These are phyloP conservation scores for Claviceps capensis DNA, from an alignment of 2,329 filamentous ascomycete genomes.

Conservation along the genomic window DNA sequence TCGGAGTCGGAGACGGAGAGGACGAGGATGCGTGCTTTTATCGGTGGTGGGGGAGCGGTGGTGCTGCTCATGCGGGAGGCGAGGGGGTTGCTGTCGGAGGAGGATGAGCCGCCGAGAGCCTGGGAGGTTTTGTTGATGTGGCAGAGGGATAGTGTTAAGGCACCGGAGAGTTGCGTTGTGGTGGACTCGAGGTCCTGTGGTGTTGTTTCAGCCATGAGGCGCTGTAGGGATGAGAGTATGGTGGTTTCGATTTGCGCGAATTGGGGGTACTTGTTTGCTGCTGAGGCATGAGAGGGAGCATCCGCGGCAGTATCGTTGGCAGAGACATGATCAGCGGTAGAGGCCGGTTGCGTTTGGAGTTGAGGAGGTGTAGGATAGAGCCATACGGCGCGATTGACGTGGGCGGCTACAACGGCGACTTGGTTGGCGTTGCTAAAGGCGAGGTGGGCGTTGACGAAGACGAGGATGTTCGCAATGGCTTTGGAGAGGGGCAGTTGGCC, in stretches of 20 bases:
- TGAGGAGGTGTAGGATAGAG: slow-evolving; percentile 56
- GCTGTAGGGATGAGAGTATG: slow-evolving; percentile 58
- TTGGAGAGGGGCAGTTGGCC: slow-evolving; percentile 65
- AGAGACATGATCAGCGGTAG: slow-evolving; percentile 27
- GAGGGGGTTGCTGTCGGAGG: slow-evolving; percentile 21
- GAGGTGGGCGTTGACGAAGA: slow-evolving; percentile 94
- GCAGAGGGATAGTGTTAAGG: slow-evolving; percentile 74
- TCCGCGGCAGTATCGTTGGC: slow-evolving; percentile 26
- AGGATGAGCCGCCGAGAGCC: slow-evolving; percentile 43
- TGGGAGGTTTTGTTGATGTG: slow-evolving; percentile 78
- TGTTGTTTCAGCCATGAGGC: slow-evolving; percentile 59
- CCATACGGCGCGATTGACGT: slow-evolving; percentile 75
- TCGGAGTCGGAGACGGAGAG: slow-evolving; percentile 77
- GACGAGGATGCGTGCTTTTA: slow-evolving; percentile 61
- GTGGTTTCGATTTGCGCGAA: slow-evolving; percentile 79
- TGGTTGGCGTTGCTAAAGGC: slow-evolving; percentile 89
- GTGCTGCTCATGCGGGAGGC: slow-evolving; percentile 18
- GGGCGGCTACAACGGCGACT: slow-evolving; percentile 81
- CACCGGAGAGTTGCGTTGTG: slow-evolving; percentile 81
- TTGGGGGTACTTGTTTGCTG: slow-evolving; percentile 83
- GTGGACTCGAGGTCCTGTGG: slow-evolving; percentile 52
- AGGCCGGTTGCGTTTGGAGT: slow-evolving; percentile 12
- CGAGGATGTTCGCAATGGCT: slow-evolving; percentile 75
- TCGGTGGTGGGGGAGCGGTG: slow-evolving; percentile 16
- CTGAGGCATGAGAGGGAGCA: slow-evolving; percentile 26